Conservation (phyloP, 192 early-diverging fungal species). For the Geosiphon pyriformis region DNA sequence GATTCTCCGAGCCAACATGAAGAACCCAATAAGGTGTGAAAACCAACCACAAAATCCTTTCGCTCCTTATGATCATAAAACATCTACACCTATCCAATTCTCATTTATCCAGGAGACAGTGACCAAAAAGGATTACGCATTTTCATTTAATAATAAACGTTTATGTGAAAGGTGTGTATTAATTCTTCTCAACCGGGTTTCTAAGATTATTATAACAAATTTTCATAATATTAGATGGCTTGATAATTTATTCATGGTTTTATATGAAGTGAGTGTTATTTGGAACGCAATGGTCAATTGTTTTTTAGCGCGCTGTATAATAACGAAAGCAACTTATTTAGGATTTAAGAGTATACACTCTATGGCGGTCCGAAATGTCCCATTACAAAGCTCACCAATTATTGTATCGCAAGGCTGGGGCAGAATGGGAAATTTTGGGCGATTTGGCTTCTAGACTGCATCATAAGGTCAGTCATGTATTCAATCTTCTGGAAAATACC, state of each 20-base stretch:
- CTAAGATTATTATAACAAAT: too few relatives aligned
- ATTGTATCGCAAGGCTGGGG: constrained; percentile 85
- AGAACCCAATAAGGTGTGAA: constrained; percentile 31
- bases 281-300: too few relatives aligned
- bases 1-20: constrained; percentile 25
- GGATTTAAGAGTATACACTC: constrained; percentile 89
- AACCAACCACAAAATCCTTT: too few relatives aligned
- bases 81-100: constrained; percentile 10
- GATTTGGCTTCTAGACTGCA: constrained; percentile 85
- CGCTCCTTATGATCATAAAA: background rate
- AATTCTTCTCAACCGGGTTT: background rate
- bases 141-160: constrained; percentile 88
- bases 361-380: constrained; percentile 81
- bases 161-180: constrained; percentile 68
- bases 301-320: too few relatives aligned
- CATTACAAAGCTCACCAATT: constrained; percentile 70
- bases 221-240: too few relatives aligned
- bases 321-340: too few relatives aligned
- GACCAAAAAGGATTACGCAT: constrained; percentile 41
- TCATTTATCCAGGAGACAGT: constrained; percentile 9
- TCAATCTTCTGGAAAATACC: background rate
- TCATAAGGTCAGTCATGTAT: constrained; percentile 52
- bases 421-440: constrained; percentile 98
- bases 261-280: constrained; percentile 70
- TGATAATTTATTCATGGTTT: constrained; percentile 98